Evolutionary conservation across 441 rosid species (phyloP), one percentile per base, ranked within the genome.

Genomic region (Corymbia calophylla): DNA sequence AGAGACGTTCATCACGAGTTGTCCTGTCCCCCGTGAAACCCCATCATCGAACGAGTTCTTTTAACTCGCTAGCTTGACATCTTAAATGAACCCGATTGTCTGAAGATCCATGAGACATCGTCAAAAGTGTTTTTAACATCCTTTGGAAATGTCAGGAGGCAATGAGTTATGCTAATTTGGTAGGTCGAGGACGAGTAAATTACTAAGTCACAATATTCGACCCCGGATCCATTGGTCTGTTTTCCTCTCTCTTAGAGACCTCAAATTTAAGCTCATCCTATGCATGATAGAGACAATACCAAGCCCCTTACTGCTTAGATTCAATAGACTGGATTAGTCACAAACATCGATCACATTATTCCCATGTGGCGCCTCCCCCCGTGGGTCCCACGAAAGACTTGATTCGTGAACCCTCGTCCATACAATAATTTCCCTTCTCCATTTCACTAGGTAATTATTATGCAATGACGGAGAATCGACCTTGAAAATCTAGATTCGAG

Each of bases 81-180:
- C 1, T 60, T 60, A 29, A 27, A 60, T 1, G 13, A 16, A 27
- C 1, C 66, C 15, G 8, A 6, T 16, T 5, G 9, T 0, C 15
- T 27, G 16, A 27, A 60, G 31, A 5, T 13, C 3, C 31, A 27
- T 12, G 31, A 27, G 12, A 27, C 4, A 60, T 60, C 66, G 44
- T 39, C 44, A 39, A 39, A 39, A 39, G 44, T 39, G 44, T 39
- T 51, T 51, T 51, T 60, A 60, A 25, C 31, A 64, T 64, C 35
- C 5, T n/a, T 4, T 14, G 18, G 70, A 64, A 29, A 64, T 12
- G 19, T 64, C 5, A 6, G 35, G 16, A n/a, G 70, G 8, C 66
- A 60, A 5, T 27, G 66, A 27, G 27, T 60, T 27, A 60, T 60
- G 14, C 31, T 5, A 60, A 27, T 60, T 60, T 60, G 31, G 16